Percentiles rank a stretch among this genome's conserved stretches.
These are phyloP conservation scores for Microsporum canis DNA, from an alignment of 2,329 filamentous ascomycete species.

Conservation along the genomic window DNA sequence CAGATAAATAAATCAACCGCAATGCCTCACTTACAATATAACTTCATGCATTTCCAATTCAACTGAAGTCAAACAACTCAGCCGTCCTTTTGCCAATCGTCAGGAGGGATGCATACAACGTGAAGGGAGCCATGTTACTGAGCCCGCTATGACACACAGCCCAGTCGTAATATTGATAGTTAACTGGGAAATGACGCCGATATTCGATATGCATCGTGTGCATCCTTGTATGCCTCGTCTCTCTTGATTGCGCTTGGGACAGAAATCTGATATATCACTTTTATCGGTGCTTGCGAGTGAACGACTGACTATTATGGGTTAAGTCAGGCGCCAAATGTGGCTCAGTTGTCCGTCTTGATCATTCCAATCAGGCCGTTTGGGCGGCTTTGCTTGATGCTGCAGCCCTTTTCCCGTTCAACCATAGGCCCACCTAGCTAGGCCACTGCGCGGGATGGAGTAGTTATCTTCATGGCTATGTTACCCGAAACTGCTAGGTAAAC, in stretches of 20 bases:
- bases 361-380: background rate
- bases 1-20: background rate
- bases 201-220: background rate
- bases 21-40: background rate
- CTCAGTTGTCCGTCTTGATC: background rate
- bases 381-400: background rate
- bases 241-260: background rate
- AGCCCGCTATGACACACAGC: background rate
- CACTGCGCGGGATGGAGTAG: background rate
- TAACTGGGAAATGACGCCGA: background rate
- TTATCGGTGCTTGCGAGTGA: background rate
- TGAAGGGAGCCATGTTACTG: background rate
- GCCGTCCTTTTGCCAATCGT: background rate
- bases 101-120: background rate
- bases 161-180: background rate
- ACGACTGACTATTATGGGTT: background rate
- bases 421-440: background rate
- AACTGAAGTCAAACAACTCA: background rate
- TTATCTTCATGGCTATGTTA: too few species aligned
- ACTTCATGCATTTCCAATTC: background rate
- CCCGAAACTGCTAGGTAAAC: background rate
- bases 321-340: background rate
- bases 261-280: constrained; percentile 1
- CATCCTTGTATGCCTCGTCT: background rate
- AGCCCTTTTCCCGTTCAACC: background rate